Base-by-base conservation (phyloP, 2,329 filamentous ascomycete species). In the Ceratocystis harringtonii region DNA sequence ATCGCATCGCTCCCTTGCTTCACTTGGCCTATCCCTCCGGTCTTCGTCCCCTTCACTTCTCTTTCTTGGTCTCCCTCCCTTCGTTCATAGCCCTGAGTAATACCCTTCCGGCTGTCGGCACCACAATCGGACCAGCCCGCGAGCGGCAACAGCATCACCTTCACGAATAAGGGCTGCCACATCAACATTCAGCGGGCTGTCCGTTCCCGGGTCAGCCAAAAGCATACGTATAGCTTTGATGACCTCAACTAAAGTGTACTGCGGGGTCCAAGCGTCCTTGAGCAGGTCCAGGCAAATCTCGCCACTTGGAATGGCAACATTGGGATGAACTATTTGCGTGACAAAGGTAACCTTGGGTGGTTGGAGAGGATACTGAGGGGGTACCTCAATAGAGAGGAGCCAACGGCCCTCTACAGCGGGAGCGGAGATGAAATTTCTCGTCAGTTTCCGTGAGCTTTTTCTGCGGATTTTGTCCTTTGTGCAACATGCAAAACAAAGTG, bases 221-320 rank as follows among this genome's bases (percentile, higher is more conserved):
- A 94, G 78, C 77, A 88, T 81, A 69, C 88, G 83, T 69, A 92
- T 81, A 60, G 84, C 84, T 70, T 88, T 86, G 71, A 92, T 77
- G 68, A 86, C 88, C 71, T 87, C 83, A 44, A 87, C 81, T 22
- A 97, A 81, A 50, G 87, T 92, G 75, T 96, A 94, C 19, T 90
- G 85, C 0, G 92, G 89, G 67, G 89, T 88, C 92, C 92, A 97
- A 19, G 82, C 81, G 65, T 86, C 81, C 72, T 82, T 81, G 67
- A 99, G 80, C 68, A 97, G 81, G 73, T 96, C 94, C 32, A 97
- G 84, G 75, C 94, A 99, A 72, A 99, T 94, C 76, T 96, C 92
- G 70, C 94, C 94, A 1, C 84, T 91, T 70, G 80, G 71, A 68
- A 82, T 78, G 63, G 79, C 78, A 41, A 84, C 84, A 75, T 96